Conservation (phyloP, 1,284 basidiomycete genomes). For the Tilletia horrida region DNA sequence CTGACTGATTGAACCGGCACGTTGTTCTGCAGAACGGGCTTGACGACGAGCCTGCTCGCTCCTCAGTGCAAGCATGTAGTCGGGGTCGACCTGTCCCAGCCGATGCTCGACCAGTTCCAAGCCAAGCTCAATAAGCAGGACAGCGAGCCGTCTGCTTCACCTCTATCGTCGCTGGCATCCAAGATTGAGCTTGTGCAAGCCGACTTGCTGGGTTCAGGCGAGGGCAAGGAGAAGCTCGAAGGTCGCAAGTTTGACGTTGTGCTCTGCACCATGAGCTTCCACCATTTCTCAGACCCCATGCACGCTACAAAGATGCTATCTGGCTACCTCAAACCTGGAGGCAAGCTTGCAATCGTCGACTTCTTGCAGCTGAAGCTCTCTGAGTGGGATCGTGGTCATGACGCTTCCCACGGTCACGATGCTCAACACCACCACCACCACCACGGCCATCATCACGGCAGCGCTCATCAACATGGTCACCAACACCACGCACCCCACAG, state of each 20-base stretch:
- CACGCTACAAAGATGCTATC: conserved; percentile 27
- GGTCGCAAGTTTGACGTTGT: conserved; percentile 29
- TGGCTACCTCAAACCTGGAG: conserved; percentile 27
- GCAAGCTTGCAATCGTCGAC: conserved; percentile 30
- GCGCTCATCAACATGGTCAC: conserved; percentile 22
- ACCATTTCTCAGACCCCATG: conserved; percentile 31
- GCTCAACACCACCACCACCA: neutral
- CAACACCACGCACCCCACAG: conserved; percentile 7
- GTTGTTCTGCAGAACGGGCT: conserved; percentile 22
- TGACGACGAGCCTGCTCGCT: conserved; percentile 30
- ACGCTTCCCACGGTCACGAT: conserved; percentile 17
- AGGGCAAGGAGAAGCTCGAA: conserved; percentile 4
- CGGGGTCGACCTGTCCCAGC: conserved; percentile 30
- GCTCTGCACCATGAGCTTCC: conserved; percentile 35
- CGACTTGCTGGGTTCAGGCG: neutral
- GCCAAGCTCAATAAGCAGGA: conserved; percentile 25
- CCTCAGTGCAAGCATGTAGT: conserved; percentile 27
- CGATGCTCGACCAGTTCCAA: conserved; percentile 30
- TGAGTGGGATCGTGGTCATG: conserved; percentile 25
- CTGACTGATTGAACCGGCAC: neutral
- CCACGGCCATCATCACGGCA: conserved; percentile 15
- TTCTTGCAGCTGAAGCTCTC: conserved; percentile 26
- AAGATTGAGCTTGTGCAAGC: neutral
- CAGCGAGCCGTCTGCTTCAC: conserved; percentile 16
- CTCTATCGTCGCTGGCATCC: neutral